phyloP scores from a whole-genome alignment of 257 asterid genomes.

The Solanum piurae region DNA sequence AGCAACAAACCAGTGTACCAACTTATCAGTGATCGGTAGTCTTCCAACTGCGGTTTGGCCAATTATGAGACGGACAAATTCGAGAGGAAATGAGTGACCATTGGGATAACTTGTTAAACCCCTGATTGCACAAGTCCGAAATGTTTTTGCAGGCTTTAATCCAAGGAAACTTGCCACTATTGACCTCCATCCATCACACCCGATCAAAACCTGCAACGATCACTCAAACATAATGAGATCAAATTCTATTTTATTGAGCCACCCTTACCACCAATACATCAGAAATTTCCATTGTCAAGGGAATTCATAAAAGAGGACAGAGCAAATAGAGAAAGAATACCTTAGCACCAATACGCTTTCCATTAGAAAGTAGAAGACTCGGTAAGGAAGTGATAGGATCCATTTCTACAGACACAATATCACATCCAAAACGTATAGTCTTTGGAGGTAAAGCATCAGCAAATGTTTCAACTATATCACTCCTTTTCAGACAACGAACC shows the following conservation, averaged over 20 bases:
- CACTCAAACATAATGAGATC: background rate
- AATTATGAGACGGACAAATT: slow-evolving; percentile 13
- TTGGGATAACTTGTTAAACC: slow-evolving; percentile 24
- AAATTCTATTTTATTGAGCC: background rate
- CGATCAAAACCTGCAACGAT: slow-evolving; percentile 18
- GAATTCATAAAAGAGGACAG: background rate
- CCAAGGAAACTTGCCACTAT: slow-evolving; percentile 22
- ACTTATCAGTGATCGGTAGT: slow-evolving; percentile 14
- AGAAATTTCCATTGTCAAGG: background rate
- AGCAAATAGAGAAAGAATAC: slow-evolving; percentile 3
- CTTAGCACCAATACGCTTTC: slow-evolving; percentile 11
- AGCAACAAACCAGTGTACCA: slow-evolving; percentile 23
- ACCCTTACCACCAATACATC: background rate
- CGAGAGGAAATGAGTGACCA: slow-evolving; percentile 12
- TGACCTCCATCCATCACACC: slow-evolving; percentile 34
- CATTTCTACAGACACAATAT: slow-evolving; percentile 5
- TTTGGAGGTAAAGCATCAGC: slow-evolving; percentile 25
- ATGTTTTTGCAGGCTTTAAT: slow-evolving; percentile 8
- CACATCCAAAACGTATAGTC: slow-evolving; percentile 16
- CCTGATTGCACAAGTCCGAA: slow-evolving; percentile 7
- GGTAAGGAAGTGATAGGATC: slow-evolving; percentile 14
- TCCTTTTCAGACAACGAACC: slow-evolving; percentile 26
- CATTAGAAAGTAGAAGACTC: slow-evolving; percentile 12
- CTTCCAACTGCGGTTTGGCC: slow-evolving; percentile 12
- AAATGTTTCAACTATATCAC: slow-evolving; percentile 19